Percentiles rank a stretch among this genome's conserved stretches.
Conservation (phyloP, 2,329 filamentous ascomycete species). For the Fusarium xyrophilum region DNA sequence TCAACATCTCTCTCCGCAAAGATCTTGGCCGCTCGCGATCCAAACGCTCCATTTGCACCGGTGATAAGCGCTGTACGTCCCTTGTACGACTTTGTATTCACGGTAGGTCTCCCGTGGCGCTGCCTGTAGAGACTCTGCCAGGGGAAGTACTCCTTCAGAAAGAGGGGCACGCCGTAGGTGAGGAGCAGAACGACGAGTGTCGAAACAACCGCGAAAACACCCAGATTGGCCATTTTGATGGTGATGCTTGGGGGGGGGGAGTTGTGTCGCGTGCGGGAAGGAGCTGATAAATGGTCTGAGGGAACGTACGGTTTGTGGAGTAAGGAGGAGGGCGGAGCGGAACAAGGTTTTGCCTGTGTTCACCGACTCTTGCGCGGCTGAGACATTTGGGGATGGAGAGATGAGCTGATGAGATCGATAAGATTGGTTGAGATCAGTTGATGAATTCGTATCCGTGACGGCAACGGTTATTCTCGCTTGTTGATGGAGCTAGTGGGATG, state of each 20-base stretch:
- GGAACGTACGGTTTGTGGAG: slow-evolving; percentile 35
- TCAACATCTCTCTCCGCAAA: slow-evolving; percentile 46
- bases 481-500: background rate
- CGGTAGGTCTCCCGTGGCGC: slow-evolving; percentile 44
- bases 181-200: slow-evolving; percentile 31
- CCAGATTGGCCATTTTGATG: slow-evolving; percentile 25
- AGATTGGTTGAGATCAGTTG: background rate
- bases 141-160: slow-evolving; percentile 48
- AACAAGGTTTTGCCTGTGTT: slow-evolving; percentile 29
- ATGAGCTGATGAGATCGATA: background rate
- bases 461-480: background rate
- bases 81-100: slow-evolving; percentile 46
- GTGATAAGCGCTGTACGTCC: slow-evolving; percentile 48
- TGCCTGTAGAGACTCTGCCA: slow-evolving; percentile 45
- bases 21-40: slow-evolving; percentile 47
- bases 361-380: slow-evolving; percentile 11
- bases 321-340: slow-evolving; percentile 28
- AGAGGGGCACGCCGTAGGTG: slow-evolving; percentile 43
- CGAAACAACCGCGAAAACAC: slow-evolving; percentile 10
- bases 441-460: background rate
- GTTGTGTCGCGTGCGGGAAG: slow-evolving; percentile 1
- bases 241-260: background rate
- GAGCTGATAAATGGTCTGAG: slow-evolving; percentile 1
- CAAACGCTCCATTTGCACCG: slow-evolving; percentile 48
- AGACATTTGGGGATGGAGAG: background rate